Percentiles rank a stretch among this genome's conserved stretches.
phyloP scores from a whole-genome alignment of 768 basidiomycete species.

The Cystobasidium ongulense region DNA sequence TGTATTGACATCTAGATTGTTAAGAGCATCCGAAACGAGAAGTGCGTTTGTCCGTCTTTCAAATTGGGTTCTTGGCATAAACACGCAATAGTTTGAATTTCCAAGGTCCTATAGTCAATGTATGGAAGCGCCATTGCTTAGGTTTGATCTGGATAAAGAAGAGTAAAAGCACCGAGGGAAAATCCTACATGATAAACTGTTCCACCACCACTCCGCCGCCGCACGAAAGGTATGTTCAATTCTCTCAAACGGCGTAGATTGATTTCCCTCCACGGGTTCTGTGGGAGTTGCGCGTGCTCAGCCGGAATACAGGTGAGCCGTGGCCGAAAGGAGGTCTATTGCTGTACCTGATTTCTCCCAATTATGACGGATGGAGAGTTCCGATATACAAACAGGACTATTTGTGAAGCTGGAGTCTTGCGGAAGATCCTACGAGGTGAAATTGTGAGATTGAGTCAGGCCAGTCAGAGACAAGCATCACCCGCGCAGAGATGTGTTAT shows the following conservation, averaged over 20 bases:
- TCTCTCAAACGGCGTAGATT: constrained; percentile 58
- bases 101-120: constrained; percentile 65
- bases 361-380: constrained; percentile 84
- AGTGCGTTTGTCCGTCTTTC: constrained; percentile 68
- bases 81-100: constrained; percentile 94
- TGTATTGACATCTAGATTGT: constrained; percentile 62
- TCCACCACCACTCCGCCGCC: constrained; percentile 84
- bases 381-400: constrained; percentile 77
- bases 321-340: background rate
- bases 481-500: too few species aligned
- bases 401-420: constrained; percentile 58
- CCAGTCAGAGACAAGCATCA: too few species aligned
- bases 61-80: constrained; percentile 71
- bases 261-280: constrained; percentile 97
- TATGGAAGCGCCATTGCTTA: background rate
- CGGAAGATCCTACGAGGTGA: constrained; percentile 65
- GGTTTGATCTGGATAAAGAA: background rate
- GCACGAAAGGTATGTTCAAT: constrained; percentile 62
- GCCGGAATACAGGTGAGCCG: too few species aligned
- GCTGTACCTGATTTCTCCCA: constrained; percentile 66
- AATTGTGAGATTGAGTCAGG: too few species aligned
- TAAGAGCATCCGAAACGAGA: constrained; percentile 68
- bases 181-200: constrained; percentile 84
- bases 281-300: background rate
- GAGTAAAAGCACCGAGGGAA: background rate